Evolutionary conservation across 352 stramenopile genomes (phyloP).

Genomic region (Pythium utonaiense): DNA sequence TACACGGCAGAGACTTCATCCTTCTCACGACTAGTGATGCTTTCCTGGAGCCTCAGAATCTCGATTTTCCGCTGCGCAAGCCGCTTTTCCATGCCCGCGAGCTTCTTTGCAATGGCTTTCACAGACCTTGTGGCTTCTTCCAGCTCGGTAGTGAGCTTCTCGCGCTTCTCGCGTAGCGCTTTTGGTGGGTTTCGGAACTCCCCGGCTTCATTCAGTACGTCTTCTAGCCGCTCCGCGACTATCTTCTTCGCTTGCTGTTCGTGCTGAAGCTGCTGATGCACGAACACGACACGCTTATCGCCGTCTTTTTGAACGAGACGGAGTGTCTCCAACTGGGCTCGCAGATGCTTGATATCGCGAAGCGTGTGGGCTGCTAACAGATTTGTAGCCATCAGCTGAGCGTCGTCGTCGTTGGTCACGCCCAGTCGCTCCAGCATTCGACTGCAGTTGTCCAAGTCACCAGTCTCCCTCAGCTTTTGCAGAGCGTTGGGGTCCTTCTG

Average conservation of each 20-base stretch:
- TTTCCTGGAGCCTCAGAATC: slow-evolving; percentile 18
- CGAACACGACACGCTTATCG: slow-evolving; percentile 24
- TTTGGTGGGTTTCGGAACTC: slow-evolving; percentile 68
- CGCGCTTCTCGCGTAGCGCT: slow-evolving; percentile 37
- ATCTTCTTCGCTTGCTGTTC: slow-evolving; percentile 22
- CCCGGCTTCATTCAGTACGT: slow-evolving; percentile 37
- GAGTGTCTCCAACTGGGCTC: slow-evolving; percentile 7
- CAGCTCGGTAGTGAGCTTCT: slow-evolving; percentile 30
- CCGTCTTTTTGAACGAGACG: slow-evolving; percentile 27
- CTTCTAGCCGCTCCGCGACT: slow-evolving; percentile 29
- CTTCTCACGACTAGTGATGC: slow-evolving; percentile 28
- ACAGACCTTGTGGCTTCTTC: slow-evolving; percentile 25
- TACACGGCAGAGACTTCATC: slow-evolving; percentile 60
- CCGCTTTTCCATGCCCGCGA: slow-evolving; percentile 8
- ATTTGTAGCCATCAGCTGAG: slow-evolving; percentile 52
- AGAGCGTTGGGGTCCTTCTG: slow-evolving; percentile 28
- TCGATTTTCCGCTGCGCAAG: slow-evolving; percentile 16
- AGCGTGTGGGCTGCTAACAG: slow-evolving; percentile 44
- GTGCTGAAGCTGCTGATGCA: slow-evolving; percentile 31
- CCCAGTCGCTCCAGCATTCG: slow-evolving; percentile 35
- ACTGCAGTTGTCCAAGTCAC: slow-evolving; percentile 21
- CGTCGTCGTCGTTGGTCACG: slow-evolving; percentile 35
- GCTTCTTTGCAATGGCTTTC: slow-evolving; percentile 16
- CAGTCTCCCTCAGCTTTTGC: slow-evolving; percentile 24
- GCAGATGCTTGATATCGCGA: slow-evolving; percentile 25